A percentile compares a stretch with the other conserved stretches of the same genome.
Conservation (phyloP, 169 alveolate species). For the Plasmodium gaboni region DNA sequence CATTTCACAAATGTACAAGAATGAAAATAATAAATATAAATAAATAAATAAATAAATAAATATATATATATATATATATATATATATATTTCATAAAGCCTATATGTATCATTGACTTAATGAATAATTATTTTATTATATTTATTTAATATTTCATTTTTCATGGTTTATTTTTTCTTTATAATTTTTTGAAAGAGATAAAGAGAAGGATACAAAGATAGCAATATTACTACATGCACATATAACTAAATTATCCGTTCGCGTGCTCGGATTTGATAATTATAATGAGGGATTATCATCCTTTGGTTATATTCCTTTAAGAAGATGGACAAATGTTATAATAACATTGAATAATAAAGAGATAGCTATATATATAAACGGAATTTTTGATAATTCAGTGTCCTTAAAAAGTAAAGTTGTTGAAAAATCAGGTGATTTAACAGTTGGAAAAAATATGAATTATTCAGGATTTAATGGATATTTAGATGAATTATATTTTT, state of each 20-base stretch:
- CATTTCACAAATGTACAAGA: slow-evolving; percentile 53
- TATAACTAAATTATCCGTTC: slow-evolving; percentile 26
- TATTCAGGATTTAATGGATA: slow-evolving; percentile 67
- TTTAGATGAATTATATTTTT: slow-evolving; percentile 49
- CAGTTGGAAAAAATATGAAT: slow-evolving; percentile 25
- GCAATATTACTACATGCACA: slow-evolving; percentile 44
- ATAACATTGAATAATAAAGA: slow-evolving; percentile 11
- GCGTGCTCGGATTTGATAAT: slow-evolving; percentile 8
- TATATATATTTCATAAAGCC: neutral
- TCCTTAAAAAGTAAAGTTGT: slow-evolving; percentile 1
- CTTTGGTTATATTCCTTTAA: slow-evolving; percentile 38
- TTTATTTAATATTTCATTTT: neutral
- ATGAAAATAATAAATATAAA: neutral
- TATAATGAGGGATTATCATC: slow-evolving; percentile 66
- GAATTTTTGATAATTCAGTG: slow-evolving; percentile 57
- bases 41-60: neutral
- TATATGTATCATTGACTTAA: neutral
- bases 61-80: neutral
- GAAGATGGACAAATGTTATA: slow-evolving; percentile 65
- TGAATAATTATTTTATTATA: neutral
- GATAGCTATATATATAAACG: slow-evolving; percentile 38
- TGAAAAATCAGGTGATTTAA: slow-evolving; percentile 40
- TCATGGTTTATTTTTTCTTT: neutral
- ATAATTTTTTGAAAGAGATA: slow-evolving; percentile 12
- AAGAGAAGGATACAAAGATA: slow-evolving; percentile 24